Conservation (phyloP, 139 green algal species). For the Chlorella sp. region DNA sequence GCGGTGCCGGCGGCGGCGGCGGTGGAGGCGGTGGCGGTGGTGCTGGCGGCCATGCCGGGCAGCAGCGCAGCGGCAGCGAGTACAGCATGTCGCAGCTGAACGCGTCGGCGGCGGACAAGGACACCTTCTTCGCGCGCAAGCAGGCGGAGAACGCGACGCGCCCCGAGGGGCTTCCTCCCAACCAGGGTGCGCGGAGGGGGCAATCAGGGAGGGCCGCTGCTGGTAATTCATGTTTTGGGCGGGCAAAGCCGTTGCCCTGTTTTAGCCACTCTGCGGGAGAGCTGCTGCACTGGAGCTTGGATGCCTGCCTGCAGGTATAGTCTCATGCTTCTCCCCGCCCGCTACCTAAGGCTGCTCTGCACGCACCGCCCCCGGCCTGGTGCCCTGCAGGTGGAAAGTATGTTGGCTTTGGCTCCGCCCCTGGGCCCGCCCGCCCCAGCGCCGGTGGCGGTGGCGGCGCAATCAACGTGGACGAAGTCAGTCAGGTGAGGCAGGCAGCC, state of each 20-base stretch:
- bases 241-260: not conserved
- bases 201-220: not conserved
- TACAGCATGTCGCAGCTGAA: slow-evolving; percentile 80
- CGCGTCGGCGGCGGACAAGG: slow-evolving; percentile 83
- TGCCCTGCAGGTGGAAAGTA: slow-evolving; percentile 90
- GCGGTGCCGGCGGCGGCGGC: not conserved
- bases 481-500: not conserved
- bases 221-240: too few relatives aligned
- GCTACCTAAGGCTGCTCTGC: not conserved
- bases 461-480: slow-evolving; percentile 35
- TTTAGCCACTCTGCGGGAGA: not conserved
- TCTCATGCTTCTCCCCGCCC: not conserved
- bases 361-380: too few relatives aligned
- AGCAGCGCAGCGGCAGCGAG: slow-evolving; percentile 20
- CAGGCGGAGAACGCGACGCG: slow-evolving; percentile 84
- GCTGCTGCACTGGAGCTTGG: not conserved
- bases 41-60: not conserved
- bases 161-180: slow-evolving; percentile 86
- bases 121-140: slow-evolving; percentile 92
- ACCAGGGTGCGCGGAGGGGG: slow-evolving; percentile 63
- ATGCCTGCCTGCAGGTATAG: not conserved
- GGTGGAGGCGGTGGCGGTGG: not conserved
- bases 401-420: slow-evolving; percentile 94
- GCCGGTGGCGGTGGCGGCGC: not conserved
- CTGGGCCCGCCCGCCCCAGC: not conserved